Evolutionary conservation across 73 alveolate genomes (phyloP).

Genomic region (Tetrahymena elliotti): DNA sequence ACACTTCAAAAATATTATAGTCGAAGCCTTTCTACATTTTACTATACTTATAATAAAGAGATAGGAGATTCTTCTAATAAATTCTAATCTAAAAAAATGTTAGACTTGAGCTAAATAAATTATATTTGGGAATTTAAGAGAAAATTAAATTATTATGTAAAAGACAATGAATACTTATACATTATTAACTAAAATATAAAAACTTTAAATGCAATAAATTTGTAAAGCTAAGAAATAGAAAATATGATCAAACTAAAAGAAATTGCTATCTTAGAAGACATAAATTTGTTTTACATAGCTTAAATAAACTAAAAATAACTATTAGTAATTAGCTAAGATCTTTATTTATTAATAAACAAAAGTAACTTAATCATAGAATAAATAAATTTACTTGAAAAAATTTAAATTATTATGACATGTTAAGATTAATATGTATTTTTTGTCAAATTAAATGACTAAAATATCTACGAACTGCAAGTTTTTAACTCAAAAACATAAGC

Average conservation of each 20-base stretch:
- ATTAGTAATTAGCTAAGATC: neutral
- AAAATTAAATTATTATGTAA: neutral
- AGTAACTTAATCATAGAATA: neutral
- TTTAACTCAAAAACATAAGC: neutral
- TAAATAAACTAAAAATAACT: neutral
- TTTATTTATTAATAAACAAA: neutral
- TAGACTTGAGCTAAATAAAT: neutral
- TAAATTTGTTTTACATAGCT: neutral
- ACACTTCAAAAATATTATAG: neutral
- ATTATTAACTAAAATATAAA: neutral
- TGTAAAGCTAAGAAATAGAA: neutral
- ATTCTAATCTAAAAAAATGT: neutral
- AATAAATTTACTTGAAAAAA: neutral
- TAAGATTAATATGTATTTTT: neutral
- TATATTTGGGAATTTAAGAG: neutral
- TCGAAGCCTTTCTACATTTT: neutral
- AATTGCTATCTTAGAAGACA: neutral
- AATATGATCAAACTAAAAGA: neutral
- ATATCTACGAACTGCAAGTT: neutral
- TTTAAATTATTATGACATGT: neutral
- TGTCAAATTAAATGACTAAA: neutral
- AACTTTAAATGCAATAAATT: neutral
- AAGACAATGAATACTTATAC: neutral
- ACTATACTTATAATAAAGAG: neutral
- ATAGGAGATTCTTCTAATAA: neutral